Base-by-base conservation (phyloP, 805 yeast genomes). In the Yamadazyma endophytica region DNA sequence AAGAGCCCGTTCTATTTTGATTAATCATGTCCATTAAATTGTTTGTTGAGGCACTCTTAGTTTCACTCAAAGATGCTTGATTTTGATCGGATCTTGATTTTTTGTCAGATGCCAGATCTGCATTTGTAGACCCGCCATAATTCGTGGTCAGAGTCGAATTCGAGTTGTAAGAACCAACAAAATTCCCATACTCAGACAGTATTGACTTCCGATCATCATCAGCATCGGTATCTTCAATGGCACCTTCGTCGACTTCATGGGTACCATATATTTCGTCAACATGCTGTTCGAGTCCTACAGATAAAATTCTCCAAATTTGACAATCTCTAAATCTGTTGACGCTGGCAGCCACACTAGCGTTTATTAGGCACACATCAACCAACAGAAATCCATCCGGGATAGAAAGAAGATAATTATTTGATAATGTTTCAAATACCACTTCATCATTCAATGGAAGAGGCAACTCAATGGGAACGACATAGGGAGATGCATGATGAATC, bases 261-360 rank as follows among this genome's bases (percentile, higher is more conserved):
- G 24, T 5, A 21, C 11, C 4, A n/a, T 33, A 25, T 16, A 11
- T 15, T 9, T 20, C 31, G 9, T 24, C 24, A 4, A 24, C 32
- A 17, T 54, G 49, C 23, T 55, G 58, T 24, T 54, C 65, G 4
- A 79, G 52, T 17, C 77, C 58, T 20, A 70, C 72, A 9, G 73
- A 71, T 4, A 80, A 54, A 3, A 78, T 65, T 37, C 68, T 55
- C 88, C 88, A 81, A 1, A 76, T 68, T 46, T 77, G 84, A 32
- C 79, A 64, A 33, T 77, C 82, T 36, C 84, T 54, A 32, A 58
- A 61, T 29, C 64, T 54, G 12, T 66, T 64, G 1, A 68, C 81
- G 27, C 66, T 60, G 1, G 69, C 69, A 0, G 83, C 83, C 6
- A 75, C 59, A 12, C 64, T 56, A 0, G 85, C 72, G 47, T 82